Base-by-base conservation (phyloP, 768 basidiomycete genomes). In the Gautieria morchelliformis region DNA sequence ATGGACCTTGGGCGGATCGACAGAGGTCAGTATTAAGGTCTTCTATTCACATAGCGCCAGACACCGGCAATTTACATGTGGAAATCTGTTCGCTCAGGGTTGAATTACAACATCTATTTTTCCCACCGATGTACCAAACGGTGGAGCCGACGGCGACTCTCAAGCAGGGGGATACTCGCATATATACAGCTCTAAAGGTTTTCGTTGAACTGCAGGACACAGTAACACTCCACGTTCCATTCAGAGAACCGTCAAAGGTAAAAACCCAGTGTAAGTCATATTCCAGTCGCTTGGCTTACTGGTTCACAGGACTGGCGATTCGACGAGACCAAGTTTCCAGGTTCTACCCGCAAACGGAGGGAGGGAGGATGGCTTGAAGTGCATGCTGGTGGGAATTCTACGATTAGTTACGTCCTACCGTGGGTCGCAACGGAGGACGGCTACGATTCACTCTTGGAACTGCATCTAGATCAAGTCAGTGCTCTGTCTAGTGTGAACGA, bases 1-100 rank as follows among this genome's bases (percentile, higher is more conserved):
- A 97, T 66, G 95, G 95, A 5, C 95, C 95, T 4, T 98, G 95
- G 95, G 87, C 93, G 22, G 95, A 98, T 71, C 79, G 94, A 24
- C 95, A 96, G 69, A 77, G 93, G 89, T 85, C 65, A 63, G 71
- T 51, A 59, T 20, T 22, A 10, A 37, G 40, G 30, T 2, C 17
- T 50, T 12, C 6, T 41, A 22, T 54, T 30, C 44, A 24, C n/a
- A 47, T 20, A 5, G 14, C 14, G 27, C 27, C 14, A 45, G 10
- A n/a, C 32, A 6, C 42, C 20, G 17, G 20, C 42, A 40, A 53
- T 6, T 17, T 42, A 40, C 10, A 53, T 12, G 9, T 35, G 52
- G 17, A 20, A 59, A 11, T 7, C 63, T 54, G 20, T 55, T 35
- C 41, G 15, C 27, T 8, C 20, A 89, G 92, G 47, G 80, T 75